Evolutionary conservation across 768 basidiomycete species (phyloP), one percentile per base, ranked within the genome.

Genomic region (Trametes villosa): DNA sequence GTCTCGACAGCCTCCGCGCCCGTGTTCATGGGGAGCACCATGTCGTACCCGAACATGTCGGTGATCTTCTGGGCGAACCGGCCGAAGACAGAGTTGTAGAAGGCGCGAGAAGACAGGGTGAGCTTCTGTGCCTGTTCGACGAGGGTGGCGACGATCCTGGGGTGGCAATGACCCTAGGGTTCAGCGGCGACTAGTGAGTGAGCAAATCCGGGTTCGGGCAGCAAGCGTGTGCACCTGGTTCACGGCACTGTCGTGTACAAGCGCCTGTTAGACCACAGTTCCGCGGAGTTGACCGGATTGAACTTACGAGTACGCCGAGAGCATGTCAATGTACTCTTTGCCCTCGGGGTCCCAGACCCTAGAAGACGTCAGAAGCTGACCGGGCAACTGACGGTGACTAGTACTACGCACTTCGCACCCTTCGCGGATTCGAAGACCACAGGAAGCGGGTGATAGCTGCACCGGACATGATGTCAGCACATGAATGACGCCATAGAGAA

Each of bases 1-100:
- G 96, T 97, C 78, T 99, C 97, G 55, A 98, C 97, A 9, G 97
- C 97, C 71, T 99, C 97, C 0, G 95, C 95, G 46, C 96, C 96
- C 0, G 96, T 98, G 81, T 99, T 99, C 95, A 98, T 97, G 24
- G 96, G 96, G 9, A 98, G 80, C 2, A 97, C 94, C 87, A 94
- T 95, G 63, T 96, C 96, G 74, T 91, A 98, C 13, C 88, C 89
- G 70, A 96, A 94, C 76, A 91, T 84, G 59, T 85, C 77, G 1
- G 90, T 93, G 60, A 98, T 80, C 73, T 86, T 83, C 77, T 91
- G 82, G 1, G 95, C 94, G 73, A 95, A 99, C n/a, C 79, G 81
- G 0, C 94, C 95, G 66, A 99, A 92, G 64, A 89, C 82, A 47
- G 88, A 88, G 68, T 96, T 97, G 80, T 98, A 94, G 80, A 99